Base-by-base conservation (phyloP, 768 basidiomycete species). In the Mycena crocata region DNA sequence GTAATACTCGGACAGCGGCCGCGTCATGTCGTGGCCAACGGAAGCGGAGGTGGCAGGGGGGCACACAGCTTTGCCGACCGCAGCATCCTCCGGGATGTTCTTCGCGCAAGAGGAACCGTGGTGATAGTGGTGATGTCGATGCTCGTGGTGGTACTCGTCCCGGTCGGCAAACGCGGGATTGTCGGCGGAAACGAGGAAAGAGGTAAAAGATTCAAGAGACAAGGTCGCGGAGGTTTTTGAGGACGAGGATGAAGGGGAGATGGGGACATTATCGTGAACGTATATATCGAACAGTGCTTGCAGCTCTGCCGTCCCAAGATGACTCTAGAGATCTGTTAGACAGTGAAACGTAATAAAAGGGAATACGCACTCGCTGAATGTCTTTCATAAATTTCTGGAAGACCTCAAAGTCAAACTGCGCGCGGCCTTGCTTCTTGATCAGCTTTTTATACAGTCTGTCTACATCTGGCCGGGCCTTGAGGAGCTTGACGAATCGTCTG, bases 381-480 rank as follows among this genome's bases (percentile, higher is more conserved):
- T 83, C 80, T 37, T 70, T 73, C 83, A 86, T 83, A 71, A 88
- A 87, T 42, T 72, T 78, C 63, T 80, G 74, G 63, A 87, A 88
- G 0, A 77, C 81, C 0, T 75, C 58, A 50, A 82, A 79, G 66
- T 86, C 82, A 52, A 87, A 81, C n/a, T n/a, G n/a, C n/a, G n/a
- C n/a, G 32, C 75, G 76, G 1, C 79, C 81, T 1, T 71, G 77
- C 59, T 76, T 76, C 8, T 68, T 44, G 24, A 72, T 69, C 35
- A 85, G 66, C 21, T 79, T 77, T 46, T 76, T 76, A 76, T 90
- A 92, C 10, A 98, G 77, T 0, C 81, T 73, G 57, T 93, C 89
- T 1, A 99, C 76, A 51, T 99, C 97, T 0, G 93, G 90, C 19
- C 97, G 88, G n/a, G 85, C 83, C 75, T 95, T 96, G 61, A 98